Evolutionary conservation across 83 land plant genomes (phyloP).

Genomic region (Isoetes engelmannii): DNA sequence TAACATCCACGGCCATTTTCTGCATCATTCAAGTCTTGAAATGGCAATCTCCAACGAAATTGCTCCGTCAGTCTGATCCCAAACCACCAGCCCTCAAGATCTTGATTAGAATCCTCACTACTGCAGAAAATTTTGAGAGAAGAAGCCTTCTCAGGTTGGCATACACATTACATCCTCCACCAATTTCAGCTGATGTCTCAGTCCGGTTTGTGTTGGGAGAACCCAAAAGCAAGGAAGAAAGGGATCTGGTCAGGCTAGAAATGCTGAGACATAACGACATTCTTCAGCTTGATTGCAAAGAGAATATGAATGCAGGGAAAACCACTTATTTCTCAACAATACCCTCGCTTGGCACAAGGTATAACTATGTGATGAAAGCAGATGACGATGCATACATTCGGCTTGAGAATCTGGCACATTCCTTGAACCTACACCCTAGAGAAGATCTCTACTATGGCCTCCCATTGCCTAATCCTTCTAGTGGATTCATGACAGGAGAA

Average conservation of each 20-base stretch:
- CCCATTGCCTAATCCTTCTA: conserved; percentile 23
- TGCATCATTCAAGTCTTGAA: too few species aligned
- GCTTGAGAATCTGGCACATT: conserved; percentile 33
- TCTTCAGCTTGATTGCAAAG: conserved; percentile 50
- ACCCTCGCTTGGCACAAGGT: conserved; percentile 19
- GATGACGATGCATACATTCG: conserved; percentile 65
- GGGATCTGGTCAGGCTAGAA: conserved; percentile 48
- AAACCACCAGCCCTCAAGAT: not conserved
- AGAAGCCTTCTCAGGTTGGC: conserved; percentile 55
- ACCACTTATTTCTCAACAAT: conserved; percentile 57
- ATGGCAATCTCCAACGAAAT: too few species aligned
- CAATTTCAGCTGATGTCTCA: conserved; percentile 32
- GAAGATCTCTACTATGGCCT: conserved; percentile 52
- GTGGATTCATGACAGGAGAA: conserved; percentile 71
- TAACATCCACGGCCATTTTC: too few species aligned
- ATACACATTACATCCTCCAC: conserved; percentile 36
- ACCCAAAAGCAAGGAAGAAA: conserved; percentile 50
- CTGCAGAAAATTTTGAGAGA: conserved; percentile 40
- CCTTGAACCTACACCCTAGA: conserved; percentile 38
- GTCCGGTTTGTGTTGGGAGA: conserved; percentile 62
- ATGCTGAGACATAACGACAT: conserved; percentile 54
- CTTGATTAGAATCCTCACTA: conserved; percentile 53
- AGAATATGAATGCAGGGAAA: conserved; percentile 72
- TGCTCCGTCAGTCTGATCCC: too few species aligned
- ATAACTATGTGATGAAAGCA: conserved; percentile 74